Percentiles rank a stretch among this genome's conserved stretches.
These are phyloP conservation scores for Paraphoma sp. DNA, from an alignment of 2,329 filamentous ascomycete genomes.

Conservation along the genomic window DNA sequence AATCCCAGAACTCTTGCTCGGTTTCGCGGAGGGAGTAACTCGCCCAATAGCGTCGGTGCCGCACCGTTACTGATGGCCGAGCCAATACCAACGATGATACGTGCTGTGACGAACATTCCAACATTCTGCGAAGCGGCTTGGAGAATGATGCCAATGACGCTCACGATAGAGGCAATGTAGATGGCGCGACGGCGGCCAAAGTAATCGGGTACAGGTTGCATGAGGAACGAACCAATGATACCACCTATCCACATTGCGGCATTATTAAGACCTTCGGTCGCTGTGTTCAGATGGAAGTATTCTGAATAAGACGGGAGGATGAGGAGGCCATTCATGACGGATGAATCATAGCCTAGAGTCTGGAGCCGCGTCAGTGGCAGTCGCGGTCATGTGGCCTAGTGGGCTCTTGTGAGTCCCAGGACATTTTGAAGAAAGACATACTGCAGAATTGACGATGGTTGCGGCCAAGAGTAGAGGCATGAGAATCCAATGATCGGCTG, in stretches of 20 bases:
- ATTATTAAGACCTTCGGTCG: conserved; percentile 62
- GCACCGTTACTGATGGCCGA: conserved; percentile 62
- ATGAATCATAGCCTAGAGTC: conserved; percentile 47
- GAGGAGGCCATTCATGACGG: conserved; percentile 64
- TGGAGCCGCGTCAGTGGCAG: neutral
- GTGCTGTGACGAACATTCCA: conserved; percentile 58
- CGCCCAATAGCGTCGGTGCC: conserved; percentile 2
- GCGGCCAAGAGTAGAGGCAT: conserved; percentile 5
- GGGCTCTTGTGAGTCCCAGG: neutral
- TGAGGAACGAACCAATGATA: conserved; percentile 53
- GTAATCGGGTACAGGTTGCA: conserved; percentile 42
- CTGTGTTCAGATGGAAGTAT: conserved; percentile 62
- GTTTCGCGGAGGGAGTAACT: neutral
- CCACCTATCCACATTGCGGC: conserved; percentile 63
- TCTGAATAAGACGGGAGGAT: conserved; percentile 63
- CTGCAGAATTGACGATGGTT: conserved; percentile 9
- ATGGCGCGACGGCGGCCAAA: conserved; percentile 48
- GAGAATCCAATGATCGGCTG: neutral
- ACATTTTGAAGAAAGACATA: neutral
- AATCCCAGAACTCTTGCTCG: conserved; percentile 20
- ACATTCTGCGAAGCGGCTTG: conserved; percentile 59
- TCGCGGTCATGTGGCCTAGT: too few species aligned
- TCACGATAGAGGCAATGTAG: conserved; percentile 50
- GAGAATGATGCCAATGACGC: conserved; percentile 54
- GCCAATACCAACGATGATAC: conserved; percentile 60